Evolutionary conservation across 192 early-diverging fungal genomes (phyloP).

Genomic region (Coemansia sp.): DNA sequence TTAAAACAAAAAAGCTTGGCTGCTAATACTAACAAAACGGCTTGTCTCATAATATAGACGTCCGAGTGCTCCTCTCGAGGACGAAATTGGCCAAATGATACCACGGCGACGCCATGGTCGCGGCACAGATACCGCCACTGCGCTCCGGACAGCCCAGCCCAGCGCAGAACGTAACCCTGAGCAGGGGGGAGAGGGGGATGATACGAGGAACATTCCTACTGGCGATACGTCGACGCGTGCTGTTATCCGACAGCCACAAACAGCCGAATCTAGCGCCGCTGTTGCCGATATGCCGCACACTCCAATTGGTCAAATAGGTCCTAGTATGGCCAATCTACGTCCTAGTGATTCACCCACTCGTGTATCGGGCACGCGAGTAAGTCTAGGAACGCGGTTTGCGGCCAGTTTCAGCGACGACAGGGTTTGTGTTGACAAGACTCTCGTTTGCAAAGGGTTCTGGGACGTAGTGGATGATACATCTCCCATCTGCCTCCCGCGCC

Average conservation of each 20-base stretch:
- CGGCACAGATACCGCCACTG: background rate
- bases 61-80: background rate
- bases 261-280: background rate
- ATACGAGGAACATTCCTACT: background rate
- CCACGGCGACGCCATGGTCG: background rate
- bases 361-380: background rate
- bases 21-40: background rate
- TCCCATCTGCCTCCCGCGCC: constrained; percentile 9
- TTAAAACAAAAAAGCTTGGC: background rate
- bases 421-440: constrained; percentile 7
- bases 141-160: background rate
- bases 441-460: constrained; percentile 13
- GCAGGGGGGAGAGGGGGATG: background rate
- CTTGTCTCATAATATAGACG: background rate
- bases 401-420: background rate
- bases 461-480: background rate
- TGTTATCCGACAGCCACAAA: background rate
- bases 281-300: background rate
- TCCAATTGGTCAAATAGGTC: background rate
- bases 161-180: background rate
- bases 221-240: background rate
- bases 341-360: background rate
- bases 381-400: background rate
- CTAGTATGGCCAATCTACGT: background rate
- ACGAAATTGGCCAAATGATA: background rate